Percentiles rank a stretch among this genome's conserved stretches.
Evolutionary conservation across 768 basidiomycete genomes (phyloP).

Genomic region (Udeniomyces megalosporus): DNA sequence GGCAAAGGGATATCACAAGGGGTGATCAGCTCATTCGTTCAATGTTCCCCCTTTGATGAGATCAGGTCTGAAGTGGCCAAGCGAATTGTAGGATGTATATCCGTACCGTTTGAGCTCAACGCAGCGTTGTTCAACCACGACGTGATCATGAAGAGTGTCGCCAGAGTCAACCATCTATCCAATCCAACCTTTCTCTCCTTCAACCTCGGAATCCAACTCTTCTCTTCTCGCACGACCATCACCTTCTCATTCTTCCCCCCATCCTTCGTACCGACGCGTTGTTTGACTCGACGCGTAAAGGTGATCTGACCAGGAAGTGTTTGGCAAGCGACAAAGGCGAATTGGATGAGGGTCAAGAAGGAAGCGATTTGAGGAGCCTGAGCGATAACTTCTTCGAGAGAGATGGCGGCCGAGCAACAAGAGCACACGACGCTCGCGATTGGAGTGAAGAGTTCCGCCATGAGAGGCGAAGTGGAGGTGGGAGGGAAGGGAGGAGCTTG

Average conservation of each 20-base stretch:
- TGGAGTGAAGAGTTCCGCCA: too few species aligned
- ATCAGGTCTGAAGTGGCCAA: too few species aligned
- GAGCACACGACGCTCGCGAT: too few species aligned
- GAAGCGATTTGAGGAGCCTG: slow-evolving; percentile 38
- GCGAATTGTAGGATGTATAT: too few species aligned
- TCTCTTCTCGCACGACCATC: neutral
- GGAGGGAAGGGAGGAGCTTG: too few species aligned
- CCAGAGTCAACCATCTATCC: slow-evolving; percentile 51
- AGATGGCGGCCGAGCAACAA: too few species aligned
- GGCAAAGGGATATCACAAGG: slow-evolving; percentile 19
- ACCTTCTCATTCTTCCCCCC: neutral
- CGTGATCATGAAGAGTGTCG: slow-evolving; percentile 40
- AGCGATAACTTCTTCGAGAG: too few species aligned
- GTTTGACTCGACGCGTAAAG: slow-evolving; percentile 22
- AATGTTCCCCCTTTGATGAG: too few species aligned
- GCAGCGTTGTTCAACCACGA: slow-evolving; percentile 56
- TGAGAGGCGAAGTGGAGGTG: too few species aligned
- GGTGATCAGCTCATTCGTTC: too few species aligned
- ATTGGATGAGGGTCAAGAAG: slow-evolving; percentile 69
- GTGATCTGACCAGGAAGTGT: slow-evolving; percentile 48
- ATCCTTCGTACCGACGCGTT: too few species aligned
- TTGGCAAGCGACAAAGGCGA: slow-evolving; percentile 56
- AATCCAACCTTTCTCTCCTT: slow-evolving; percentile 56
- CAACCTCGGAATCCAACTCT: slow-evolving; percentile 32
- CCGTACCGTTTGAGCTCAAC: slow-evolving; percentile 28